Base-by-base conservation (phyloP, 1,284 basidiomycete species). In the Sporisorium graminicola region DNA sequence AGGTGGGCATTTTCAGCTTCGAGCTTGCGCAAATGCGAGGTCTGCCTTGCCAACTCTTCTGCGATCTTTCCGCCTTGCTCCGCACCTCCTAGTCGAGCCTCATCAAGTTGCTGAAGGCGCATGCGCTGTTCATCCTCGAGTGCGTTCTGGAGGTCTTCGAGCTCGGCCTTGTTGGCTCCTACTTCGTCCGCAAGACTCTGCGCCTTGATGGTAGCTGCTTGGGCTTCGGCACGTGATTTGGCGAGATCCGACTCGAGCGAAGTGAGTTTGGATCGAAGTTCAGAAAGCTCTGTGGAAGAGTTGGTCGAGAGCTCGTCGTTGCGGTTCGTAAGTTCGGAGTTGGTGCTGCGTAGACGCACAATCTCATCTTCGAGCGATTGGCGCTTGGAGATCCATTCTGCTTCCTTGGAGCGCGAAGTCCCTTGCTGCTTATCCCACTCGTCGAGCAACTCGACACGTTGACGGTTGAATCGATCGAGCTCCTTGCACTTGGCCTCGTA, bases 371-470 rank as follows among this genome's bases (percentile, higher is more conserved):
- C 78, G 13, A 77, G 58, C 3, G 46, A 33, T 42, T 53, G 57
- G 1, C 68, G 59, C n/a, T 67, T 60, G 0, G 61, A 4, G 3
- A 40, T 47, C 74, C 77, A 82, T 7, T 68, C 76, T 1, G 65
- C 52, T 44, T 81, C 69, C 20, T 74, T 70, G 4, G 69, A 20
- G 7, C 61, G 63, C 5, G 59, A 51, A 29, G 66, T 43, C 16
- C 73, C 79, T 35, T 80, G 77, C 51, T 66, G 65, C 26, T 72
- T 61, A 18, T 84, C 82, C 82, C 82, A 84, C 29, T 83, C 78
- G 43, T 73, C 54, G 20, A 82, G 54, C 37, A 82, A 59, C 47
- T 81, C 81, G 24, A 79, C 72, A n/a, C 80, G 60, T 49, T 83
- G 78, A 20, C 73, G 67, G 46, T 82, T 74, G 58, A 79, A 76